Evolutionary conservation across 768 basidiomycete species (phyloP).

Genomic region (Suillus fuscotomentosus): DNA sequence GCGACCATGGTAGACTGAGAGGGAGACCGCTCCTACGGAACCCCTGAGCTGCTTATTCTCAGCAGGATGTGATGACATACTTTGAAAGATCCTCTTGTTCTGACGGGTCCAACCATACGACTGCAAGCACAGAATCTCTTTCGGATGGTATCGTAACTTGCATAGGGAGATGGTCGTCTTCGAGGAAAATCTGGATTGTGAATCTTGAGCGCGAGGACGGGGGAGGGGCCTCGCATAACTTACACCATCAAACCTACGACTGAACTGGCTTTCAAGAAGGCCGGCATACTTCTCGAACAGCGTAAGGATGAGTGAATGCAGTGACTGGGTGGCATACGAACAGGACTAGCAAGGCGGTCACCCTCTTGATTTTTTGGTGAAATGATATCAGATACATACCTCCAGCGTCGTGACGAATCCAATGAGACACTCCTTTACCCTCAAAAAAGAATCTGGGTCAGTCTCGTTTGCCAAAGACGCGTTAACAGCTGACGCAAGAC

Average conservation of each 20-base stretch:
- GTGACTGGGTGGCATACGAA: conserved; percentile 77
- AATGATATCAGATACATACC: conserved; percentile 41
- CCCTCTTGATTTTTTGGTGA: not conserved
- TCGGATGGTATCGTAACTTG: conserved; percentile 59
- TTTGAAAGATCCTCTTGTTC: conserved; percentile 59
- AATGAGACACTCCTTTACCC: conserved; percentile 79
- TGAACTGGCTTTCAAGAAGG: conserved; percentile 79
- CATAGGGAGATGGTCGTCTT: conserved; percentile 93
- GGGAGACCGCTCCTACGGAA: conserved; percentile 60
- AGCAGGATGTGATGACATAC: conserved; percentile 34
- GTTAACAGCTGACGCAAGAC: conserved; percentile 73
- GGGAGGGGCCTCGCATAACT: conserved; percentile 16
- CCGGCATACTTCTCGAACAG: conserved; percentile 89
- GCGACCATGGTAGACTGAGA: conserved; percentile 86
- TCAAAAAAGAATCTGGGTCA: conserved; percentile 79
- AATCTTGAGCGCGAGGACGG: conserved; percentile 1
- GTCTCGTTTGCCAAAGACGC: conserved; percentile 68
- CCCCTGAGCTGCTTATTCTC: not conserved
- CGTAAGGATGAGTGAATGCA: conserved; percentile 82
- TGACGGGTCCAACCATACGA: conserved; percentile 76
- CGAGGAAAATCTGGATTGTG: conserved; percentile 62
- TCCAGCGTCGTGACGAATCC: conserved; percentile 91
- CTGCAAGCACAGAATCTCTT: conserved; percentile 69
- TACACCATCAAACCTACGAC: conserved; percentile 78
- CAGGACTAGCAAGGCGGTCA: conserved; percentile 57